phyloP scores from a whole-genome alignment of 192 early-diverging fungal genomes.

The Coemansia asiatica region DNA sequence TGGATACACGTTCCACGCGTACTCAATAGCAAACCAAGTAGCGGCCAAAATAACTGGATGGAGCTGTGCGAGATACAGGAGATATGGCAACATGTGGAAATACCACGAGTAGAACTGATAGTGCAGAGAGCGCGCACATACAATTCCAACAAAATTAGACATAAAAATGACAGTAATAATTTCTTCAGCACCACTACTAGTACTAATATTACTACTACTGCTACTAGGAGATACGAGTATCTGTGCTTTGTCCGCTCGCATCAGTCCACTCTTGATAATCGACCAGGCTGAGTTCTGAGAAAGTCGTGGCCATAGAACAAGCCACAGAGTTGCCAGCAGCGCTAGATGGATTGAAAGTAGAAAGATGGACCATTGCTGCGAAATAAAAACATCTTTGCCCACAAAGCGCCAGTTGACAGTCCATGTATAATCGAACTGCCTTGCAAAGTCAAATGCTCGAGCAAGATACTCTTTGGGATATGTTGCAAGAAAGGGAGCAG shows the following conservation, averaged over 20 bases:
- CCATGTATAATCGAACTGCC: constrained; percentile 88
- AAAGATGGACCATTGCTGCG: constrained; percentile 56
- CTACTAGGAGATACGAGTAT: too few species aligned
- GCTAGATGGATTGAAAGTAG: constrained; percentile 64
- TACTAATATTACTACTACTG: too few species aligned
- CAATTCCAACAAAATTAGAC: constrained; percentile 85
- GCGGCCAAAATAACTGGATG: constrained; percentile 1
- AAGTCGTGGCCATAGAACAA: constrained; percentile 56
- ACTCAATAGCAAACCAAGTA: constrained; percentile 62
- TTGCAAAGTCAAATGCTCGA: constrained; percentile 83
- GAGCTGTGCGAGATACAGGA: constrained; percentile 59
- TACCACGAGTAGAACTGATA: constrained; percentile 99
- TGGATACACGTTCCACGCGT: constrained; percentile 88
- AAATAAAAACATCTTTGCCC: constrained; percentile 67
- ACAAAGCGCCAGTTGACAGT: constrained; percentile 96
- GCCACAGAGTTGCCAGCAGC: constrained; percentile 62
- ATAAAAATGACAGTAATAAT: constrained; percentile 65
- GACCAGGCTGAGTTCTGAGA: constrained; percentile 14
- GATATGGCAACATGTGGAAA: constrained; percentile 77
- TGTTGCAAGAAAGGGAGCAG: constrained; percentile 61
- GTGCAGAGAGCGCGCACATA: constrained; percentile 86
- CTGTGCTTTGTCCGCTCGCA: not conserved
- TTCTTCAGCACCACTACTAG: constrained; percentile 10
- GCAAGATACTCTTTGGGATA: constrained; percentile 66
- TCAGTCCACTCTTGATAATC: constrained; percentile 20